Evolutionary conservation across 2,329 filamentous ascomycete species (phyloP), one percentile per base, ranked within the genome.

Genomic region (Elsinoe batatas): DNA sequence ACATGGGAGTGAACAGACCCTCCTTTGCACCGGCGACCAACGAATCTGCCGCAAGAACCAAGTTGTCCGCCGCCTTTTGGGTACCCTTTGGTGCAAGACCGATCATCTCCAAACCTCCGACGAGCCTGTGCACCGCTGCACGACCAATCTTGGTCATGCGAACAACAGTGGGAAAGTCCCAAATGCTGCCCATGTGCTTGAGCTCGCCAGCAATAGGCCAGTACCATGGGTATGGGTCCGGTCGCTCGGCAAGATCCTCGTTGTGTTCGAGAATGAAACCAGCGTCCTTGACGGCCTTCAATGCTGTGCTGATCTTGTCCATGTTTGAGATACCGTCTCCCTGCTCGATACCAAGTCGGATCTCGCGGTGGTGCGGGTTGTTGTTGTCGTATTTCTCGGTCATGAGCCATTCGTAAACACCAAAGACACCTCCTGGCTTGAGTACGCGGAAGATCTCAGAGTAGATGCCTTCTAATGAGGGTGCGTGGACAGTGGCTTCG

Each of bases 321-420:
- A 98, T 96, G 77, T 96, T 96, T 66, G 89, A 90, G 70, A 98
- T 97, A 63, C 93, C 93, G 67, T 97, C 86, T 66, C 93, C 93
- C 69, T 89, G 84, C 77, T 98, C 93, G 62, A 98, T 98, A 61
- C 87, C 91, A 15, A 96, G 83, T 61, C 93, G 88, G 67, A 97
- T 93, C 69, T 88, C 82, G 62, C 90, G 87, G 76, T 97, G 93
- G 65, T 83, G 78, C 1, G 88, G 72, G 78, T 96, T 90, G 58
- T 86, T 78, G 69, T 95, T 91, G 75, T 97, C 87, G 73, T 96
- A 98, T 20, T 84, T 76, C 60, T 96, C 91, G 5, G 91, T 97
- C 93, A 98, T 97, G 67, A 97, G 79, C 93, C 93, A 97, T 74
- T 98, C 93, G 74, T 97, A 98, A 53, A 97, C 91, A 68, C 91